Conservation (phyloP, 768 basidiomycete genomes). For the Hemileccinum impolitum region DNA sequence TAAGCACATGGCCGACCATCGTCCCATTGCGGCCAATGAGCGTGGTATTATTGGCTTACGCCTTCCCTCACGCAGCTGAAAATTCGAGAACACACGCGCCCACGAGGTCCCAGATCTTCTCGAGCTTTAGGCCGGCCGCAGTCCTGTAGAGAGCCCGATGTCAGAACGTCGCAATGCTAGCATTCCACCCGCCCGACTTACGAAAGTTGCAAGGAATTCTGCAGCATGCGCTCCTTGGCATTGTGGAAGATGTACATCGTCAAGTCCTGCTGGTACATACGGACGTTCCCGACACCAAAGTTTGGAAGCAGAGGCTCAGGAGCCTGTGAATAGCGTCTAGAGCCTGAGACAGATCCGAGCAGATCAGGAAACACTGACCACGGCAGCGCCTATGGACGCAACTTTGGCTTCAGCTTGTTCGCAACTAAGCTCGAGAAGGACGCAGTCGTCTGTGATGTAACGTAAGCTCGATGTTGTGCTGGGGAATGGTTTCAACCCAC, state of each 20-base stretch:
- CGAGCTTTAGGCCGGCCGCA: conserved; percentile 26
- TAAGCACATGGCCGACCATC: too few relatives aligned
- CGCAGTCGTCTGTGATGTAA: conserved; percentile 19
- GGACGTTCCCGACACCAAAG: conserved; percentile 30
- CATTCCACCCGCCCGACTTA: conserved; percentile 7
- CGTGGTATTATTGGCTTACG: background rate
- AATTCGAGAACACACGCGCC: conserved; percentile 26
- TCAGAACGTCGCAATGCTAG: conserved; percentile 2
- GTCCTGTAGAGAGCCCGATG: conserved; percentile 6
- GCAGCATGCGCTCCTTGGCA: conserved; percentile 32
- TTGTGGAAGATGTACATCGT: conserved; percentile 31
- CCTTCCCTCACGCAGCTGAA: conserved; percentile 16
- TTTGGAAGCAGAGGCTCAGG: conserved; percentile 33
- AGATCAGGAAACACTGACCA: conserved; percentile 11
- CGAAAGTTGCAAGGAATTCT: conserved; percentile 27
- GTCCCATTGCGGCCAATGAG: background rate
- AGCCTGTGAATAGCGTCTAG: conserved; percentile 20
- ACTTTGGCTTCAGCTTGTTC: conserved; percentile 12
- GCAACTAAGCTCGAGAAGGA: conserved; percentile 16
- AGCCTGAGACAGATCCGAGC: too few relatives aligned
- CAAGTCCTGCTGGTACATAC: conserved; percentile 30
- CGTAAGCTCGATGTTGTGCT: background rate
- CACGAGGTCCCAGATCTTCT: conserved; percentile 31
- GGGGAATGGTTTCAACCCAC: conserved; percentile 13
- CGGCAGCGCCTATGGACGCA: conserved; percentile 6